These are phyloP conservation scores for Boletus hoseneyae DNA, from an alignment of 1,284 basidiomycete genomes.

Conservation along the genomic window DNA sequence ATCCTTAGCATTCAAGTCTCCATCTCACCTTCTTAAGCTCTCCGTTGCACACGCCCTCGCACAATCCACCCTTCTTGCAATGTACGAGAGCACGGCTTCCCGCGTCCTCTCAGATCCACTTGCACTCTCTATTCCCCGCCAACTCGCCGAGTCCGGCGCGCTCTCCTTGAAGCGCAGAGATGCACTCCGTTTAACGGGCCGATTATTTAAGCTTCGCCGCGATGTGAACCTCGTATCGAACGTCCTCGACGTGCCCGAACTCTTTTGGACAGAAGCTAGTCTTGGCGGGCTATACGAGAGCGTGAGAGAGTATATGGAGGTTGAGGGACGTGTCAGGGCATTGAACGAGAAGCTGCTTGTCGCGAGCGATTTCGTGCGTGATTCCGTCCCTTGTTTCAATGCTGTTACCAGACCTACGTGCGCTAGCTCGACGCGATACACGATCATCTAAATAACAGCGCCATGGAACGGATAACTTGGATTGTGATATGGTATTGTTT, in stretches of 20 bases:
- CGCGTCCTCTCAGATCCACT: constrained; percentile 77
- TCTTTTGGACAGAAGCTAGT: constrained; percentile 95
- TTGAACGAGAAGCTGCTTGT: constrained; percentile 89
- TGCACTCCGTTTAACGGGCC: constrained; percentile 84
- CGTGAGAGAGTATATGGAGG: constrained; percentile 94
- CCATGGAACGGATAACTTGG: constrained; percentile 94
- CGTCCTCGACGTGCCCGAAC: constrained; percentile 90
- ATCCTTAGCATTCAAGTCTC: constrained; percentile 76
- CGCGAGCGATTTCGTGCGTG: constrained; percentile 80
- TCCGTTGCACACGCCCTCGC: constrained; percentile 93
- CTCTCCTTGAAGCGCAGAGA: constrained; percentile 78
- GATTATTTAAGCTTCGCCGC: constrained; percentile 84
- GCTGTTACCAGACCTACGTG: constrained; percentile 1
- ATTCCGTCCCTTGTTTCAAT: not conserved
- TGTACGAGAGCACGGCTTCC: constrained; percentile 83
- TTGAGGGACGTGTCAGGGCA: constrained; percentile 79
- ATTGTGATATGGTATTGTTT: constrained; percentile 81
- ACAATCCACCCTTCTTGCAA: constrained; percentile 88
- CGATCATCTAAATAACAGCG: constrained; percentile 87
- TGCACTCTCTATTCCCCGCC: constrained; percentile 78
- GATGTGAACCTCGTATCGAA: constrained; percentile 93
- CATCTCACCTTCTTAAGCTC: constrained; percentile 83
- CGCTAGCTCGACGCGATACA: constrained; percentile 88
- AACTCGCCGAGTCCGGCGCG: constrained; percentile 78
- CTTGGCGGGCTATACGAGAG: constrained; percentile 90